Evolutionary conservation across 1,139 yeast genomes (phyloP).

Genomic region (Protomyces pachydermus): DNA sequence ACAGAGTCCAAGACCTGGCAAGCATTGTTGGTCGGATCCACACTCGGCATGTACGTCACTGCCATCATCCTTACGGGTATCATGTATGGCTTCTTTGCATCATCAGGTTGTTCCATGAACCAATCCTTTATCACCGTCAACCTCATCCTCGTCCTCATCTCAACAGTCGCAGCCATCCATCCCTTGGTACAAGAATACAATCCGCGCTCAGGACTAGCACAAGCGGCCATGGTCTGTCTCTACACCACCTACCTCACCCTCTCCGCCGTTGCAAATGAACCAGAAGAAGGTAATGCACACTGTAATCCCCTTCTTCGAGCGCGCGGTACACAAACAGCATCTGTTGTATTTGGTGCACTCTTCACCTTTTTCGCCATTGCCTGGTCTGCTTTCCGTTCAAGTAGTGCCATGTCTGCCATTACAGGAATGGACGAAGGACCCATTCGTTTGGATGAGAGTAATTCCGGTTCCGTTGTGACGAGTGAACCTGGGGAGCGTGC

Average conservation of each 20-base stretch:
- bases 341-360: constrained; percentile 82
- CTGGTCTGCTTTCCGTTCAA: constrained; percentile 95
- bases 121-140: constrained; percentile 80
- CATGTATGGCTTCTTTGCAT: constrained; percentile 77
- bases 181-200: constrained; percentile 86
- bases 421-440: constrained; percentile 10
- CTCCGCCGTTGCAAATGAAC: constrained; percentile 94
- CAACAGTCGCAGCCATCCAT: constrained; percentile 68
- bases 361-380: constrained; percentile 95
- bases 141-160: constrained; percentile 56
- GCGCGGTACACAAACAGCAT: constrained; percentile 81
- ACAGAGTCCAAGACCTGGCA: constrained; percentile 81
- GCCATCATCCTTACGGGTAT: constrained; percentile 65
- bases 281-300: constrained; percentile 64
- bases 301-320: constrained; percentile 92
- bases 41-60: constrained; percentile 73
- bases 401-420: constrained; percentile 49
- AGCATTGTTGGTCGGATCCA: constrained; percentile 74
- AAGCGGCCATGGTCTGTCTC: constrained; percentile 89
- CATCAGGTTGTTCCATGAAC: constrained; percentile 83
- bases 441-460: constrained; percentile 34
- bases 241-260: constrained; percentile 88
- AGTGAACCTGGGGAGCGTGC: constrained; percentile 58
- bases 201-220: constrained; percentile 95
- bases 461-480: constrained; percentile 38